These are phyloP conservation scores for Rubia peregrina DNA, from an alignment of 305 asterid genomes.

Conservation along the genomic window DNA sequence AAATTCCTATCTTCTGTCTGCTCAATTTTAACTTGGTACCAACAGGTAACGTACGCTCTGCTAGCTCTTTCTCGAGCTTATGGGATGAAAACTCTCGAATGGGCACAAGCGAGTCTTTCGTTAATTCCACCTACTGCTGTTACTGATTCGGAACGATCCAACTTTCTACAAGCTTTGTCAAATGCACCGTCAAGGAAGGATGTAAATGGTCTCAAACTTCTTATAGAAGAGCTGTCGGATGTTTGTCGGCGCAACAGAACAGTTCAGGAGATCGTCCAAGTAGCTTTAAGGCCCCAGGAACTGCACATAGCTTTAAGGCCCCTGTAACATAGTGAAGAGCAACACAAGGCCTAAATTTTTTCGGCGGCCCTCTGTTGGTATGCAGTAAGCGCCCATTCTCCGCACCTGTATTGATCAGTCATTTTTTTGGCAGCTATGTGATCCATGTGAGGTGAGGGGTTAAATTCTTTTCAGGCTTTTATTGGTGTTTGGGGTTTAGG, in stretches of 20 bases:
- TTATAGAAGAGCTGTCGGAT: slow-evolving; percentile 31
- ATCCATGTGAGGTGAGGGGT: slow-evolving; percentile 17
- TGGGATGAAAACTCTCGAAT: slow-evolving; percentile 61
- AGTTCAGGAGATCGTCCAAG: slow-evolving; percentile 36
- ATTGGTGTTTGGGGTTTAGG: not conserved
- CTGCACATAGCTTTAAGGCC: slow-evolving; percentile 17
- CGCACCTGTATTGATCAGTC: not conserved
- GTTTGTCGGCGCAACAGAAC: slow-evolving; percentile 31
- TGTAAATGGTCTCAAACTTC: slow-evolving; percentile 18
- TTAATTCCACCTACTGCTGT: slow-evolving; percentile 79
- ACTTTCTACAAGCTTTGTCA: slow-evolving; percentile 27
- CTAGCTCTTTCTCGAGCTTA: slow-evolving; percentile 74
- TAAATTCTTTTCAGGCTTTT: slow-evolving; percentile 11
- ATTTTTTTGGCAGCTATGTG: slow-evolving; percentile 12
- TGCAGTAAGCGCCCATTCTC: slow-evolving; percentile 11
- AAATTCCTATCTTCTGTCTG: slow-evolving; percentile 7
- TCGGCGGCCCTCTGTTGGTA: slow-evolving; percentile 14
- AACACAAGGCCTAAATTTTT: slow-evolving; percentile 22
- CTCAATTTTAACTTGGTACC: slow-evolving; percentile 12
- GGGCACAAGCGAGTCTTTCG: slow-evolving; percentile 74
- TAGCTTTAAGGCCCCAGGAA: slow-evolving; percentile 30
- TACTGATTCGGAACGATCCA: slow-evolving; percentile 26
- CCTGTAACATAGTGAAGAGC: slow-evolving; percentile 21
- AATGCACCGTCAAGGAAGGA: slow-evolving; percentile 20
- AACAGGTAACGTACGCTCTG: slow-evolving; percentile 72